phyloP scores from a whole-genome alignment of 225 moss, liverwort and hornwort genomes.

The Marchantia polymorpha region DNA sequence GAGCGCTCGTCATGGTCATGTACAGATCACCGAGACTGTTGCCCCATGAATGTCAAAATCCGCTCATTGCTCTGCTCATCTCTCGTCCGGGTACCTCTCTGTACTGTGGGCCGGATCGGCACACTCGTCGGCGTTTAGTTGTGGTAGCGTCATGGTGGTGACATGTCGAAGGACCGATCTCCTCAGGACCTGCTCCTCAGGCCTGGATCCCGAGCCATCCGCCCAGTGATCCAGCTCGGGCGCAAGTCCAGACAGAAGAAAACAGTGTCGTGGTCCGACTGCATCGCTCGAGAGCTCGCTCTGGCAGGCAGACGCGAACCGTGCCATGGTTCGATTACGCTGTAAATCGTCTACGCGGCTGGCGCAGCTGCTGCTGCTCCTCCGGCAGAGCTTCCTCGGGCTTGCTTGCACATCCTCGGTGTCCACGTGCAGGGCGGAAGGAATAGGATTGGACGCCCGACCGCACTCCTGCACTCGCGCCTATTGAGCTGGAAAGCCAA shows the following conservation, averaged over 20 bases:
- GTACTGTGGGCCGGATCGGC: no score
- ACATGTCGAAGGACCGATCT: no score
- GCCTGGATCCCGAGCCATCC: background rate
- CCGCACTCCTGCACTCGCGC: conserved; percentile 11
- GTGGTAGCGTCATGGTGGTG: no score
- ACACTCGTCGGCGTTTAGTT: no score
- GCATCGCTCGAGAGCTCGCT: background rate
- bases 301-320: background rate
- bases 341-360: background rate
- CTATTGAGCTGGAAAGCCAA: background rate
- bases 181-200: no score
- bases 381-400: background rate
- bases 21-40: background rate
- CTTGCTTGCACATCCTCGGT: conserved; percentile 1
- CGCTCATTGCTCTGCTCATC: no score
- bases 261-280: background rate
- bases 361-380: background rate
- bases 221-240: background rate
- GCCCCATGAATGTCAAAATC: no score
- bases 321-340: background rate
- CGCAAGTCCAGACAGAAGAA: background rate
- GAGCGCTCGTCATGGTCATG: background rate
- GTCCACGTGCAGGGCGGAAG: conserved; percentile 6
- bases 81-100: no score
- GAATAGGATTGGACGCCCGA: conserved; percentile 5